Base-by-base conservation (phyloP, 495 filamentous ascomycete species). In the Penicillium paradoxum region DNA sequence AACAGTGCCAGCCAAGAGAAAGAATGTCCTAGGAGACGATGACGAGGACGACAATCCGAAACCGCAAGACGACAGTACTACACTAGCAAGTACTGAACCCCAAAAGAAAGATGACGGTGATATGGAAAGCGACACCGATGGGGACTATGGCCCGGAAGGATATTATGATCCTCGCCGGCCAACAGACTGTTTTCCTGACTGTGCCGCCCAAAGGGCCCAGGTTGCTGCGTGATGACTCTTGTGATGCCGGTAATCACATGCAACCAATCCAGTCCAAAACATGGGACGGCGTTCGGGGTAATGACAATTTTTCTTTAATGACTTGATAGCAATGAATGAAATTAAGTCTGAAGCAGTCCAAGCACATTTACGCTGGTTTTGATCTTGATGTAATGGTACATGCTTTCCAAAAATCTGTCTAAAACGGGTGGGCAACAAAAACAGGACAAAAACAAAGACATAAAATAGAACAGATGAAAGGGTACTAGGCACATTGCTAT, bases 101-200 rank as follows among this genome's bases (percentile, higher is more conserved):
- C 22, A 17, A 15, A 29, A 30, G 34, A 36, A 5, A 25, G 21
- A 30, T 15, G 25, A 21, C 17, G 61, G 62, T 4, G 63, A 70
- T 36, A 64, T 44, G 10, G 75, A 73, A 37, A 73, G 72, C 49
- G 73, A 75, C 43, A 74, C 68, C 2, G 73, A 77, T 48, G 73
- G 73, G n/a, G 72, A 76, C 30, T 72, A 76, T 60, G 58, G 59
- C 60, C 64, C 61, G 6, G 72, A 64, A 14, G 73, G 65, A 6
- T 75, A 74, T 49, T 83, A 83, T 65, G 67, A 82, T 65, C 80
- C 80, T 14, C 65, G 66, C 15, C 58, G 60, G 27, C 80, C 80
- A 27, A 83, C 79, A 5, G 78, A 64, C 45, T 83, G 80, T 63
- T 68, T 66, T 50, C 29, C 55, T 19, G 67, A 59, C 5, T 80